These are phyloP conservation scores for Neoascochyta sp. DNA, from an alignment of 2,329 filamentous ascomycete species.

Conservation along the genomic window DNA sequence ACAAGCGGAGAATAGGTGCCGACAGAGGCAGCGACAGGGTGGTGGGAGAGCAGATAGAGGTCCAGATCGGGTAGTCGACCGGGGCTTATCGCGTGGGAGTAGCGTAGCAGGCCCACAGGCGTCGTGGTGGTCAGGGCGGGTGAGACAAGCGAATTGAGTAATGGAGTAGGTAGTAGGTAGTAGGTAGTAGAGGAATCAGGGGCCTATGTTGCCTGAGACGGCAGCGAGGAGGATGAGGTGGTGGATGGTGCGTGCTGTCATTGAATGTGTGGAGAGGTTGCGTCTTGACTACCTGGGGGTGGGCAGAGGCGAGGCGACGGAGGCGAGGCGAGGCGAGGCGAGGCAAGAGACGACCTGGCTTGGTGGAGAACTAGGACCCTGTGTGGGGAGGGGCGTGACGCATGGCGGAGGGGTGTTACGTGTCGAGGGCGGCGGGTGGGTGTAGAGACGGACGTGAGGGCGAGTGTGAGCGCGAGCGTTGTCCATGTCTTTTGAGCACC, in stretches of 20 bases:
- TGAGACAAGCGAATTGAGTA: slow-evolving; percentile 22
- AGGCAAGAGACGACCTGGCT: slow-evolving; percentile 10
- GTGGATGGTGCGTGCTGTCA: slow-evolving; percentile 42
- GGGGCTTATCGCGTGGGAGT: slow-evolving; percentile 40
- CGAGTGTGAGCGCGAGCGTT: too few relatives aligned
- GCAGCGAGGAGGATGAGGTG: slow-evolving; percentile 43
- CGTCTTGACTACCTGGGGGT: too few relatives aligned
- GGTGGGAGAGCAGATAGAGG: slow-evolving; percentile 16
- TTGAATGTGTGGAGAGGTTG: slow-evolving; percentile 31
- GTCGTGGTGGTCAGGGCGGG: slow-evolving; percentile 14
- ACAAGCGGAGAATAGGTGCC: slow-evolving; percentile 18
- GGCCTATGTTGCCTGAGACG: slow-evolving; percentile 39
- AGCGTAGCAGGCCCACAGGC: slow-evolving; percentile 20
- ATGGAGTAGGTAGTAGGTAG: too few relatives aligned
- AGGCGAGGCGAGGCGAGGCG: too few relatives aligned
- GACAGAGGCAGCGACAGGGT: slow-evolving; percentile 28
- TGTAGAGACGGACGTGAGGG: too few relatives aligned
- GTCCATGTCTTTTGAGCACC: slow-evolving; percentile 32
- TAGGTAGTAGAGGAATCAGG: too few relatives aligned
- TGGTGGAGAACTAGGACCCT: slow-evolving; percentile 20
- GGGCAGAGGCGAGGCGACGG: too few relatives aligned
- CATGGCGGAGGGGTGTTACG: slow-evolving; percentile 19
- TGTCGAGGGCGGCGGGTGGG: too few relatives aligned
- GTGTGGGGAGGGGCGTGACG: slow-evolving; percentile 15
- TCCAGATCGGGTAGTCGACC: slow-evolving; percentile 27